Conservation (phyloP, 805 yeast genomes). For the Metschnikowia henanensis region DNA sequence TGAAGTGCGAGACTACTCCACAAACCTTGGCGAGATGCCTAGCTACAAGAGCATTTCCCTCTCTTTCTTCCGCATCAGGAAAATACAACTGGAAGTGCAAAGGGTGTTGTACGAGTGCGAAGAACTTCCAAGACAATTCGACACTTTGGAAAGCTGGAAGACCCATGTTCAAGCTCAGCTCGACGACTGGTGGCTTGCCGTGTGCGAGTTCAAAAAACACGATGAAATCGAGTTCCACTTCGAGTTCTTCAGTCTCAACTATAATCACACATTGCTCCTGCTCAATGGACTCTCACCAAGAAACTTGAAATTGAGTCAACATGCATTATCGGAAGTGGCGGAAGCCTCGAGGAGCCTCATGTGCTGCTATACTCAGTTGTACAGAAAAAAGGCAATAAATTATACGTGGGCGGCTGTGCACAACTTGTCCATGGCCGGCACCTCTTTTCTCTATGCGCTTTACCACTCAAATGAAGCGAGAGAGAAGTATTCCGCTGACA, state of each 20-base stretch:
- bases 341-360: slow-evolving; percentile 70
- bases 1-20: slow-evolving; percentile 27
- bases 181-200: slow-evolving; percentile 59
- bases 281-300: slow-evolving; percentile 80
- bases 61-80: slow-evolving; percentile 67
- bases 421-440: slow-evolving; percentile 85
- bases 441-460: slow-evolving; percentile 75
- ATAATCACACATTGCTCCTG: slow-evolving; percentile 69
- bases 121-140: slow-evolving; percentile 66
- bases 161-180: slow-evolving; percentile 48
- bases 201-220: slow-evolving; percentile 47
- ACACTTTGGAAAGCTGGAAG: slow-evolving; percentile 62
- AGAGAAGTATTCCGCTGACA: slow-evolving; percentile 43
- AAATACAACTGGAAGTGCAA: slow-evolving; percentile 77
- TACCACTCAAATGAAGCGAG: slow-evolving; percentile 65
- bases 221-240: slow-evolving; percentile 76
- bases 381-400: slow-evolving; percentile 58
- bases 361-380: slow-evolving; percentile 57
- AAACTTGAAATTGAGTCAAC: slow-evolving; percentile 50
- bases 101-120: slow-evolving; percentile 67
- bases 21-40: slow-evolving; percentile 39
- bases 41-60: slow-evolving; percentile 69
- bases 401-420: slow-evolving; percentile 95
- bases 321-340: slow-evolving; percentile 56
- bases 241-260: slow-evolving; percentile 71